Evolutionary conservation across 2,329 filamentous ascomycete species (phyloP).

Genomic region (Penicillium verrucosum): DNA sequence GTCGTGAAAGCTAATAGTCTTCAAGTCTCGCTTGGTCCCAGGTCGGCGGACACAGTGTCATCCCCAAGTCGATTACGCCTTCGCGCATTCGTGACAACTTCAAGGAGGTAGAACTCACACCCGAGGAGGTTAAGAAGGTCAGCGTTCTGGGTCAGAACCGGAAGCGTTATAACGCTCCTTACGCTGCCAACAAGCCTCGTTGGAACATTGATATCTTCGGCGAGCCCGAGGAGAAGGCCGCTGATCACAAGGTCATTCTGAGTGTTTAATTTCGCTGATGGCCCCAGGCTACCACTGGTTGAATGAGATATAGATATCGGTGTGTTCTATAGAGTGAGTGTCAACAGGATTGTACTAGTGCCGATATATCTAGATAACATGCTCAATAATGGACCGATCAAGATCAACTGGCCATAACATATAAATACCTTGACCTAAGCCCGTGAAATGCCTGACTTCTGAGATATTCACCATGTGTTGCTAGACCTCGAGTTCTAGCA

Average conservation of each 20-base stretch:
- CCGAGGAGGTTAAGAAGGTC: constrained; percentile 38
- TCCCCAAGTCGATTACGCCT: constrained; percentile 44
- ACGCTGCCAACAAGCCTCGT: constrained; percentile 44
- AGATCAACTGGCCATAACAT: neutral
- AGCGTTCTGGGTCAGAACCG: constrained; percentile 32
- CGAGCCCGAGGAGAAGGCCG: constrained; percentile 52
- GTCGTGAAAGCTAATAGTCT: constrained; percentile 5
- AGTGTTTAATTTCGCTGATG: constrained; percentile 19
- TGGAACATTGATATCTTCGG: constrained; percentile 59
- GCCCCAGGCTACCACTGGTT: neutral
- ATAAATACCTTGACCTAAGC: too few relatives aligned
- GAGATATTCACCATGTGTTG: neutral
- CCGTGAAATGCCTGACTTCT: neutral
- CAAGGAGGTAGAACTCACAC: constrained; percentile 41
- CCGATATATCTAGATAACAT: neutral
- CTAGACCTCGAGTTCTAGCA: neutral
- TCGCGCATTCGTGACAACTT: constrained; percentile 45
- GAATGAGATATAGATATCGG: neutral
- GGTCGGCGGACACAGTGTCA: constrained; percentile 40
- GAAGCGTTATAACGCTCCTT: constrained; percentile 39
- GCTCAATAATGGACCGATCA: neutral
- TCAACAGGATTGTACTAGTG: neutral
- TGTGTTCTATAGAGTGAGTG: too few relatives aligned
- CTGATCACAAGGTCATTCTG: constrained; percentile 49
- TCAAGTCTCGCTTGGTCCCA: constrained; percentile 40